Evolutionary conservation across 208 protist species (phyloP), one percentile per base, ranked within the genome.

Genomic region (Leishmania gerbilli): DNA sequence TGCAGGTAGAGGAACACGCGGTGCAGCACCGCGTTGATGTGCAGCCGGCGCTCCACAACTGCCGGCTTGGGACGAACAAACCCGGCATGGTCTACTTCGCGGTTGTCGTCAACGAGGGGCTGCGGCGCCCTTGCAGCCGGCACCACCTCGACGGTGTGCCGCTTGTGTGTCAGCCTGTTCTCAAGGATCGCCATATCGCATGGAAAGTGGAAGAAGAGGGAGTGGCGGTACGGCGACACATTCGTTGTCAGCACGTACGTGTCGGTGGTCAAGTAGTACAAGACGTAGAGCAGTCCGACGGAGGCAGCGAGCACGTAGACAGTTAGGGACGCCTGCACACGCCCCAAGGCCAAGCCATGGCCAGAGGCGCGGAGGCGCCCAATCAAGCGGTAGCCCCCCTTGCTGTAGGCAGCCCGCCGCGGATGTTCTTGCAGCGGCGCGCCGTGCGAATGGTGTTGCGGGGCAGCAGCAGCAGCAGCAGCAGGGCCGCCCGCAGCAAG

Each of bases 1-100:
- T 94, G 91, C 51, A 94, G 75, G 78, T 95, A 97, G 2, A 93
- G 75, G 34, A 82, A 82, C n/a, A 97, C 84, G 68, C 91, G 86
- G 62, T 95, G 67, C 62, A 90, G 74, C 19, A 97, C 74, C 53
- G 76, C 76, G 67, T 95, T 97, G 24, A 93, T 88, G 81, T 78
- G 81, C 51, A 96, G 78, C n/a, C 31, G n/a, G 40, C 79, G 79
- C 55, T 83, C 79, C 55, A 76, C 74, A 45, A 88, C 68, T 42
- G 84, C 80, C 19, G 71, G 64, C 13, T 60, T 19, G 3, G 78
- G 58, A 7, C 75, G 79, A 5, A 60, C 69, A 53, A 77, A 49
- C 2, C 49, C 31, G 27, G n/a, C 40, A 24, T 27, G 19, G 7
- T 13, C 24, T 8, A n/a, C 67, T 47, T 56, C 60, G 11, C 8